A percentile compares a stretch with the other conserved stretches of the same genome.
Evolutionary conservation across 805 yeast species (phyloP).

Genomic region (Blastobotrys muscicola): DNA sequence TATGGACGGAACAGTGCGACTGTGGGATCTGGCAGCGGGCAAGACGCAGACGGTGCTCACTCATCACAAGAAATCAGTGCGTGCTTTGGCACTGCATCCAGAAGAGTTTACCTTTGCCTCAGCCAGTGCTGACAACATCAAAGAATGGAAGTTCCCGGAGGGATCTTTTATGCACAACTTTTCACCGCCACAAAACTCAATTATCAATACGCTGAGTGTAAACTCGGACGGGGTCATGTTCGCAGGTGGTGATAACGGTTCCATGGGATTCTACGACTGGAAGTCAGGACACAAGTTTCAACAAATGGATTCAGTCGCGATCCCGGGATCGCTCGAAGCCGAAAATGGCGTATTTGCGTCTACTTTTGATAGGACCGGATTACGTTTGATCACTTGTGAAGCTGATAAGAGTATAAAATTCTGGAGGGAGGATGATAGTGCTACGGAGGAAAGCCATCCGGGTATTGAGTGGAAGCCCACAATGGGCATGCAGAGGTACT

Average conservation of each 20-base stretch:
- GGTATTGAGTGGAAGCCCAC: conserved; percentile 30
- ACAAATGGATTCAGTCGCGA: conserved; percentile 39
- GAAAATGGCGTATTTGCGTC: conserved; percentile 63
- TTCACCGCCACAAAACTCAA: conserved; percentile 36
- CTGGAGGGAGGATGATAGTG: conserved; percentile 40
- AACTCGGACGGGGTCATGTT: conserved; percentile 60
- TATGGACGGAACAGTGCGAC: conserved; percentile 70
- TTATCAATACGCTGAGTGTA: conserved; percentile 59
- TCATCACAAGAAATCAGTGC: conserved; percentile 73
- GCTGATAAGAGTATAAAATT: conserved; percentile 70
- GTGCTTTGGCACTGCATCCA: conserved; percentile 64
- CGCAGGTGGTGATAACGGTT: conserved; percentile 80
- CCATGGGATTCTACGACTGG: conserved; percentile 71
- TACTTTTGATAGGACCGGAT: conserved; percentile 69
- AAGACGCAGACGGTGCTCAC: conserved; percentile 63
- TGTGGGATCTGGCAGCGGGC: conserved; percentile 89
- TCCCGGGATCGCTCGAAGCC: conserved; percentile 63
- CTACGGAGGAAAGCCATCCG: conserved; percentile 31
- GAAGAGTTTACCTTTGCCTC: conserved; percentile 65
- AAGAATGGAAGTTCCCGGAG: conserved; percentile 75
- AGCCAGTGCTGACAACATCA: conserved; percentile 71
- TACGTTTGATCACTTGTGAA: conserved; percentile 75
- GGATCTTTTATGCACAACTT: conserved; percentile 61
- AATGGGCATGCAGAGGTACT: background rate
- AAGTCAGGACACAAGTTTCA: conserved; percentile 57